These are phyloP conservation scores for Ceratocystis lukuohia DNA, from an alignment of 2,329 filamentous ascomycete species.

Conservation along the genomic window DNA sequence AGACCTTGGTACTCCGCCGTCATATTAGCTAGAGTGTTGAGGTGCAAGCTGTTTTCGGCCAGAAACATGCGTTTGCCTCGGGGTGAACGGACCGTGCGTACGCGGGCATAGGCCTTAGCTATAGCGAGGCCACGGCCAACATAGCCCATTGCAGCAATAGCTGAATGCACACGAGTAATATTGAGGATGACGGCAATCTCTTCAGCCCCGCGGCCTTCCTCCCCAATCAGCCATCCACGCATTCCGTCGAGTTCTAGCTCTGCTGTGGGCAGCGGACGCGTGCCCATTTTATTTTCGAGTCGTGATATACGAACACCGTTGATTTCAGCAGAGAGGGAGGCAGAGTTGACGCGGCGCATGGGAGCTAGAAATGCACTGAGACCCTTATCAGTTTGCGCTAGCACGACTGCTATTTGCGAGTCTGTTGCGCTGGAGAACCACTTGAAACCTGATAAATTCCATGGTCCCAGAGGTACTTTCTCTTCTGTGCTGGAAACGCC, in stretches of 20 bases:
- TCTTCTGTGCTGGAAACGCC: not conserved
- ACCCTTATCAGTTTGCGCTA: slow-evolving; percentile 44
- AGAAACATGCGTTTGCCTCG: slow-evolving; percentile 35
- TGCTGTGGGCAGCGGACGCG: slow-evolving; percentile 55
- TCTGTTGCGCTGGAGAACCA: slow-evolving; percentile 59
- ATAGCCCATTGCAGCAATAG: slow-evolving; percentile 39
- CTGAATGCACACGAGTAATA: slow-evolving; percentile 48
- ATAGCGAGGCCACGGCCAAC: slow-evolving; percentile 44
- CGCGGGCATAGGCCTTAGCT: slow-evolving; percentile 43
- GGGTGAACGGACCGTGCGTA: slow-evolving; percentile 36
- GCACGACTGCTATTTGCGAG: slow-evolving; percentile 42
- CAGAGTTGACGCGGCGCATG: slow-evolving; percentile 34
- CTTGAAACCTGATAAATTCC: slow-evolving; percentile 53
- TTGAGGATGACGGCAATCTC: slow-evolving; percentile 57
- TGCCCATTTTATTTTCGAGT: slow-evolving; percentile 61
- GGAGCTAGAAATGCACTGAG: slow-evolving; percentile 54
- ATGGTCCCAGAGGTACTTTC: slow-evolving; percentile 38
- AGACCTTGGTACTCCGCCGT: slow-evolving; percentile 42
- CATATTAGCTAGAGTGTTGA: slow-evolving; percentile 43
- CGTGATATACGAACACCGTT: slow-evolving; percentile 58
- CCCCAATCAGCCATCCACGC: slow-evolving; percentile 53
- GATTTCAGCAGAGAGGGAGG: slow-evolving; percentile 32
- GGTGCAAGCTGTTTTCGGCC: slow-evolving; percentile 40
- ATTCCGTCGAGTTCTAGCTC: slow-evolving; percentile 53
- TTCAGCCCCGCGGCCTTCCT: slow-evolving; percentile 51